Evolutionary conservation across 108 stramenopile genomes (phyloP).

Genomic region (Skeletonema potamos): DNA sequence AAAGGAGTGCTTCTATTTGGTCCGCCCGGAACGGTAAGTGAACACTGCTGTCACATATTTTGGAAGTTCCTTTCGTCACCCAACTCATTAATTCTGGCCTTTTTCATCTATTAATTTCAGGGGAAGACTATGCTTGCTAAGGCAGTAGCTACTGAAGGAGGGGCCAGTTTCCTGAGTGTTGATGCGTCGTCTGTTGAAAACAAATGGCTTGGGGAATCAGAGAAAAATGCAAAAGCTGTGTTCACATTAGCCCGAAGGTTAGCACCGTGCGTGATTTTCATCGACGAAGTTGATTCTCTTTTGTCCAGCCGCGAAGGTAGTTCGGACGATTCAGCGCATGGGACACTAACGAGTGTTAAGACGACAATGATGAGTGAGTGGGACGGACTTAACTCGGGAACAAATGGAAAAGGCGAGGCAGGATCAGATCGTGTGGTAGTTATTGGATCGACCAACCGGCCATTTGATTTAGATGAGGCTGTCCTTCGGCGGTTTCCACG

Average conservation of each 20-base stretch:
- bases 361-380: constrained; percentile 97
- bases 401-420: constrained; percentile 80
- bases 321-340: constrained; percentile 94
- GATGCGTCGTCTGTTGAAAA: constrained; percentile 97
- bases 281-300: constrained; percentile 96
- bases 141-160: constrained; percentile 98
- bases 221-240: constrained; percentile 99
- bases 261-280: constrained; percentile 95
- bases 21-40: constrained; percentile 70
- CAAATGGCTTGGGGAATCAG: constrained; percentile 98
- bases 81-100: neutral
- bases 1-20: constrained; percentile 98
- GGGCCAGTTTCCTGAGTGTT: constrained; percentile 94
- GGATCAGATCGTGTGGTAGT: constrained; percentile 90
- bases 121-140: constrained; percentile 95
- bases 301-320: constrained; percentile 88
- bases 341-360: constrained; percentile 96
- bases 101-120: constrained; percentile 11
- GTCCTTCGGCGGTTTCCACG: constrained; percentile 94
- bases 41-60: constrained; percentile 50
- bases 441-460: constrained; percentile 96
- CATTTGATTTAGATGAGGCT: constrained; percentile 97
- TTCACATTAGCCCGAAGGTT: constrained; percentile 95
- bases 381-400: constrained; percentile 95
- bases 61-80: constrained; percentile 31